These are phyloP conservation scores for Fraxinus pennsylvanica DNA, from an alignment of 257 asterid genomes.

Conservation along the genomic window DNA sequence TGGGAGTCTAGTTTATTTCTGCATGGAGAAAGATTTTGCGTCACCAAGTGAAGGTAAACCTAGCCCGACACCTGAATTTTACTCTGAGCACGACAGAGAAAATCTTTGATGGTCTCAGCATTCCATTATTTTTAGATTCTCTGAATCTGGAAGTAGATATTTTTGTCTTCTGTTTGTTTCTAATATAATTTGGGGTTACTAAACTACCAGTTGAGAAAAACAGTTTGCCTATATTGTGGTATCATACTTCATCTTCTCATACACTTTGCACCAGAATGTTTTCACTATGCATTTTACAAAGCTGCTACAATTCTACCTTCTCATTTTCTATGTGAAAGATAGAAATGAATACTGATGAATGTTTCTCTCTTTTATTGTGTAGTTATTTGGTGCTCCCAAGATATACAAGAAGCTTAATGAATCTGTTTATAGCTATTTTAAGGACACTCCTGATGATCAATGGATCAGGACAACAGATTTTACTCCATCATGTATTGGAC, in stretches of 20 bases:
- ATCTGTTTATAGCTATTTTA: slow-evolving; percentile 36
- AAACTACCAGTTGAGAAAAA: too few relatives aligned
- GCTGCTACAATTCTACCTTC: background rate
- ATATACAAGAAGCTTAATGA: slow-evolving; percentile 50
- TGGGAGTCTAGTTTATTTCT: too few relatives aligned
- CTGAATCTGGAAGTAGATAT: background rate
- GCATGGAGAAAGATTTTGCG: too few relatives aligned
- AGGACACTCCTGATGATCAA: slow-evolving; percentile 65
- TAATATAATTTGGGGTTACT: background rate
- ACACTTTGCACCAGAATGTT: too few relatives aligned
- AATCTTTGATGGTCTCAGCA: too few relatives aligned
- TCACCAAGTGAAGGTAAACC: too few relatives aligned
- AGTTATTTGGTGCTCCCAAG: slow-evolving; percentile 85
- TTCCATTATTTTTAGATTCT: too few relatives aligned
- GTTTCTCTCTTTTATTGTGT: slow-evolving; percentile 14
- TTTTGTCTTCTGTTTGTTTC: background rate
- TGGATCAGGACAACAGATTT: slow-evolving; percentile 94
- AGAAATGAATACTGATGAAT: background rate
- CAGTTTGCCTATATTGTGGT: background rate
- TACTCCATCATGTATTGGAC: slow-evolving; percentile 66
- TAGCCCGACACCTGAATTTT: too few relatives aligned
- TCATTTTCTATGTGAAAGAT: background rate
- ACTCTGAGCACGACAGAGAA: too few relatives aligned
- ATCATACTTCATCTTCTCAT: background rate
- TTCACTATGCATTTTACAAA: too few relatives aligned